Conservation (phyloP, 2,329 filamentous ascomycete species). For the Alternaria arborescens region DNA sequence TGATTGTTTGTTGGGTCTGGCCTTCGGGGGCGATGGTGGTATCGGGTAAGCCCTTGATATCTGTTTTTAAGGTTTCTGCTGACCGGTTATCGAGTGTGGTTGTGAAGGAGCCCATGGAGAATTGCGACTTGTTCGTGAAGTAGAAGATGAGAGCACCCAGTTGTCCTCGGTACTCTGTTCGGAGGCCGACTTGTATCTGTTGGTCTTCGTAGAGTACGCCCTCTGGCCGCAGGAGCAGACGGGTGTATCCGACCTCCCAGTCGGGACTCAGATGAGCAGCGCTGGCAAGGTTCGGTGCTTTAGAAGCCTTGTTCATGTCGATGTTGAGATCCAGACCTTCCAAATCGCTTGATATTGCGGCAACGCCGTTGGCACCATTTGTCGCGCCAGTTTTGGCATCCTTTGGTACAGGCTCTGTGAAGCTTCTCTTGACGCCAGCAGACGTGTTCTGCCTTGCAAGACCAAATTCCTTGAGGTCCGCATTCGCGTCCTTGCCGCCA, state of each 20-base stretch:
- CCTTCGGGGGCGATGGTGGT: conserved; percentile 76
- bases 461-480: conserved; percentile 78
- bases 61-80: conserved; percentile 76
- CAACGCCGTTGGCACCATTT: conserved; percentile 59
- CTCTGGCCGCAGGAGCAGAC: conserved; percentile 79
- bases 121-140: conserved; percentile 92
- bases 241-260: conserved; percentile 91
- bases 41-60: conserved; percentile 88
- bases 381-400: conserved; percentile 36
- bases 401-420: conserved; percentile 64
- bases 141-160: conserved; percentile 96
- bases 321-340: conserved; percentile 81
- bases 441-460: conserved; percentile 71
- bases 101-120: conserved; percentile 87
- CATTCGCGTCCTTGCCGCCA: conserved; percentile 94
- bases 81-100: conserved; percentile 84
- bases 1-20: conserved; percentile 91
- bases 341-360: conserved; percentile 66
- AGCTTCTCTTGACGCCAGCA: conserved; percentile 83
- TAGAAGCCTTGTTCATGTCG: conserved; percentile 65
- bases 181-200: conserved; percentile 89
- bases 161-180: conserved; percentile 94
- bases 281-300: conserved; percentile 85
- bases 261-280: conserved; percentile 92
- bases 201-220: conserved; percentile 94